A percentile compares a stretch with the other conserved stretches of the same genome.
Evolutionary conservation across 192 early-diverging fungal genomes (phyloP).

Genomic region (Spizellomyces sp.): DNA sequence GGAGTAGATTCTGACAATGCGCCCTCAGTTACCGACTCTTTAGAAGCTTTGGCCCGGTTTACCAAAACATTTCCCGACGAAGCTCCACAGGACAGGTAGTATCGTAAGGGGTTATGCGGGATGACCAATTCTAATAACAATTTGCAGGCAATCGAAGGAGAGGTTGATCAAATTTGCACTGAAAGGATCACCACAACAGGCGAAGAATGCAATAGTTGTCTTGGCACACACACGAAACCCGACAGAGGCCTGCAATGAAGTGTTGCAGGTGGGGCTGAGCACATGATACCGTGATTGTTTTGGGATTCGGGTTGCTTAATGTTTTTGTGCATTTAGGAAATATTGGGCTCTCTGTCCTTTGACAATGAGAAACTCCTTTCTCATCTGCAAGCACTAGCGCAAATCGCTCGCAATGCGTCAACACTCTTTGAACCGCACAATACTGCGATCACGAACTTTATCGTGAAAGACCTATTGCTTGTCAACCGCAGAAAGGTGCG

Average conservation of each 20-base stretch:
- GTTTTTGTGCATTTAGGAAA: constrained; percentile 11
- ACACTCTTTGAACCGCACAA: constrained; percentile 55
- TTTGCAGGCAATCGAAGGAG: constrained; percentile 19
- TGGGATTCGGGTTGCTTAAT: too few relatives aligned
- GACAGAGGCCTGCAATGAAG: constrained; percentile 45
- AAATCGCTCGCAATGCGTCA: constrained; percentile 63
- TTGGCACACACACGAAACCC: constrained; percentile 61
- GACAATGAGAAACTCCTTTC: constrained; percentile 13
- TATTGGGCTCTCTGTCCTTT: constrained; percentile 13
- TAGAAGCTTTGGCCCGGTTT: constrained; percentile 72
- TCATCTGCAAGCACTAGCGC: constrained; percentile 58
- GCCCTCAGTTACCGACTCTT: constrained; percentile 21
- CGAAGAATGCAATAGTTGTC: constrained; percentile 72
- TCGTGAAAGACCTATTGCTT: constrained; percentile 63
- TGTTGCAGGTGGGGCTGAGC: too few relatives aligned
- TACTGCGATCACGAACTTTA: constrained; percentile 52
- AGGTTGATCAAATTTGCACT: constrained; percentile 52
- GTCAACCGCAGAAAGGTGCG: constrained; percentile 24
- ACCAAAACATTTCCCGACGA: constrained; percentile 66
- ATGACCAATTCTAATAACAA: neutral
- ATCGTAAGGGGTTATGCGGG: constrained; percentile 19
- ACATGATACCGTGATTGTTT: too few relatives aligned
- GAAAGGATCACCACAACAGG: constrained; percentile 62
- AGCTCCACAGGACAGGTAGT: constrained; percentile 40
- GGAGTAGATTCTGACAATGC: neutral